A percentile compares a stretch with the other conserved stretches of the same genome.
Conservation (phyloP, 805 yeast genomes). For the Hanseniaspora clermontiae region DNA sequence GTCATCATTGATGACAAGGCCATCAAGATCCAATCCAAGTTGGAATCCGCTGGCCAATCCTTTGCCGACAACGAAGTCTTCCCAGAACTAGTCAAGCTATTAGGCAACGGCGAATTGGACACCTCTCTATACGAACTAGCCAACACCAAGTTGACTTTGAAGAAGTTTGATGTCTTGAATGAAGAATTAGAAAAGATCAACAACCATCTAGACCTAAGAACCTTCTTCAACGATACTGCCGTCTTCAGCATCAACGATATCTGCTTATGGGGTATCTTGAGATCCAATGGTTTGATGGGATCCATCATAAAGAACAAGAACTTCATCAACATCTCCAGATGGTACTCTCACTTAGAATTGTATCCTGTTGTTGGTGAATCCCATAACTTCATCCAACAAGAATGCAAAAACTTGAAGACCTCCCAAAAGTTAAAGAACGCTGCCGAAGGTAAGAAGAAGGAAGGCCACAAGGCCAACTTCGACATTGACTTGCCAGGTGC, state of each 20-base stretch:
- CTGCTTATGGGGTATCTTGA: conserved; percentile 83
- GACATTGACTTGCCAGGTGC: conserved; percentile 91
- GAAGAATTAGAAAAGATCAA: conserved; percentile 70
- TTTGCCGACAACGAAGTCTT: conserved; percentile 3
- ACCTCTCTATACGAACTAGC: conserved; percentile 52
- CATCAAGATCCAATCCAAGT: conserved; percentile 24
- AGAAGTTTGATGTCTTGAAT: conserved; percentile 79
- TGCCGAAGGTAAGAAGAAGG: conserved; percentile 40
- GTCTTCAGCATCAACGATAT: conserved; percentile 36
- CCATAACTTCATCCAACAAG: conserved; percentile 57
- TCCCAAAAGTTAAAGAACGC: conserved; percentile 31
- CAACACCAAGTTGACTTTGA: conserved; percentile 52
- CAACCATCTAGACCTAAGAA: conserved; percentile 69
- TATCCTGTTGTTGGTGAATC: conserved; percentile 57
- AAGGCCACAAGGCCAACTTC: conserved; percentile 83
- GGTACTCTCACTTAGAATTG: conserved; percentile 71
- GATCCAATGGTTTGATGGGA: conserved; percentile 88
- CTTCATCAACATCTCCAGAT: conserved; percentile 78
- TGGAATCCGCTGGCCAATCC: neutral
- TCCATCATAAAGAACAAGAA: conserved; percentile 76
- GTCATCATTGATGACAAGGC: conserved; percentile 58
- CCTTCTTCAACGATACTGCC: conserved; percentile 56
- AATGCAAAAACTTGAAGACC: conserved; percentile 58
- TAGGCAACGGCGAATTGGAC: conserved; percentile 15
- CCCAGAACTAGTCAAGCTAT: conserved; percentile 1